Percentiles rank a stretch among this genome's conserved stretches.
These are phyloP conservation scores for Venturia aucupariae DNA, from an alignment of 2,329 filamentous ascomycete species.

Conservation along the genomic window DNA sequence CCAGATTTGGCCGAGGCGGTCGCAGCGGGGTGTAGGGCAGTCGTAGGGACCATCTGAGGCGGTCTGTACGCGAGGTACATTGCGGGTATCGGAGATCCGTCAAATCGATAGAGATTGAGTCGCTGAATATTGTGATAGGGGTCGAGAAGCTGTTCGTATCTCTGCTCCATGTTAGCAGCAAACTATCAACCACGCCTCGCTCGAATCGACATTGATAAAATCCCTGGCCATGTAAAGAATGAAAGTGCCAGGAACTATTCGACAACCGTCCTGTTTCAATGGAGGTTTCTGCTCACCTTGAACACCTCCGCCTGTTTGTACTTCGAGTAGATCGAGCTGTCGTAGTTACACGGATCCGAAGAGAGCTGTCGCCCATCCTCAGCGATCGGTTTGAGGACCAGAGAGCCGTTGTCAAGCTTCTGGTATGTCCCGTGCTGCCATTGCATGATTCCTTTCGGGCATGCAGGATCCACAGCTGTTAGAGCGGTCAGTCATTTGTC, in stretches of 20 bases:
- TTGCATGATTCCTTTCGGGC: slow-evolving; percentile 58
- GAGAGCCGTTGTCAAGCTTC: slow-evolving; percentile 47
- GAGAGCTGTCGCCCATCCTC: slow-evolving; percentile 59
- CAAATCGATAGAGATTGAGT: slow-evolving; percentile 54
- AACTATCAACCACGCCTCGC: no score
- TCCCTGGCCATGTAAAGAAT: no score
- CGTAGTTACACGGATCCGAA: slow-evolving; percentile 53
- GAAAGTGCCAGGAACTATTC: background rate
- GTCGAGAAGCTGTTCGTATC: slow-evolving; percentile 43
- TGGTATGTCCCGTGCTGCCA: slow-evolving; percentile 62
- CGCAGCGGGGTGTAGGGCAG: slow-evolving; percentile 50
- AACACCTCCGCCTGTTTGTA: slow-evolving; percentile 58
- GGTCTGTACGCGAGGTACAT: slow-evolving; percentile 56
- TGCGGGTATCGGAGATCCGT: slow-evolving; percentile 57
- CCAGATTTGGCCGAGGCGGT: slow-evolving; percentile 31
- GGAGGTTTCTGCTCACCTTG: slow-evolving; percentile 35
- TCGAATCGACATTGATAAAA: background rate
- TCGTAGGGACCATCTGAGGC: slow-evolving; percentile 61
- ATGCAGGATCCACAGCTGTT: slow-evolving; percentile 49
- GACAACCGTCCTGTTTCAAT: background rate
- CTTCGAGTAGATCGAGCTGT: slow-evolving; percentile 50
- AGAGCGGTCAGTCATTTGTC: slow-evolving; percentile 19
- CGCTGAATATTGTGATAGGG: slow-evolving; percentile 52
- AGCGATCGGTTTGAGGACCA: slow-evolving; percentile 51
- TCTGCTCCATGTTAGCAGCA: slow-evolving; percentile 24